phyloP scores from a whole-genome alignment of 2,329 filamentous ascomycete species.

The Aspergillus hiratsukae region DNA sequence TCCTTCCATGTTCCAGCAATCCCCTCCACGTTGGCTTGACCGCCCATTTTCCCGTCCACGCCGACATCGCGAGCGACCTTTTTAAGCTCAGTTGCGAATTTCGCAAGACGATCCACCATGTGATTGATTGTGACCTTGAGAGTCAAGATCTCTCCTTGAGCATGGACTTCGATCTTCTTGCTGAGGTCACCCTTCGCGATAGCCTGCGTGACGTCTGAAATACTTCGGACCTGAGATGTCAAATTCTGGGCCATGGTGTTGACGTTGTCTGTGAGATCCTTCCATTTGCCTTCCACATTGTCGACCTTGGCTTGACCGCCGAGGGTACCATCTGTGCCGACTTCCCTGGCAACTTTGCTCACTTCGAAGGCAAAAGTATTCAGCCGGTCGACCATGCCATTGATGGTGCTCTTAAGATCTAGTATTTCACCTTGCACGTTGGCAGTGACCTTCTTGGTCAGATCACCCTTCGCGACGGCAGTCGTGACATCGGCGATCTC shows the following conservation, averaged over 20 bases:
- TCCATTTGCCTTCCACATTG: conserved; percentile 64
- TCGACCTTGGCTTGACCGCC: conserved; percentile 61
- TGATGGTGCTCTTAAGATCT: conserved; percentile 86
- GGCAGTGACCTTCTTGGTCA: conserved; percentile 93
- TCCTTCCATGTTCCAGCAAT: conserved; percentile 96
- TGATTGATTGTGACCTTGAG: conserved; percentile 97
- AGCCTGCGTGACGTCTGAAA: conserved; percentile 89
- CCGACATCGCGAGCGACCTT: conserved; percentile 94
- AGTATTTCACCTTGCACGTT: conserved; percentile 92
- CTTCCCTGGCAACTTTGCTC: conserved; percentile 61
- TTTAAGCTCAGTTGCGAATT: conserved; percentile 95
- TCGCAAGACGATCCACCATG: conserved; percentile 93
- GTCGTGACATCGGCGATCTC: conserved; percentile 97
- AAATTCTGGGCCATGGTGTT: conserved; percentile 65
- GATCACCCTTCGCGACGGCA: conserved; percentile 86
- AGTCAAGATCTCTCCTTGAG: conserved; percentile 89
- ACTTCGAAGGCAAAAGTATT: conserved; percentile 63
- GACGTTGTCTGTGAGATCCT: conserved; percentile 63
- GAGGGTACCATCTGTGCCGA: conserved; percentile 61
- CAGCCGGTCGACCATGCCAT: conserved; percentile 62
- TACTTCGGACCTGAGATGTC: conserved; percentile 72
- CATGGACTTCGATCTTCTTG: conserved; percentile 91
- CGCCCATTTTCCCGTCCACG: conserved; percentile 97
- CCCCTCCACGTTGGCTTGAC: conserved; percentile 89
- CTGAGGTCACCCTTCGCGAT: conserved; percentile 95